Evolutionary conservation across 106 monocot species (phyloP).

Genomic region (Alisma plantagoaquatica): DNA sequence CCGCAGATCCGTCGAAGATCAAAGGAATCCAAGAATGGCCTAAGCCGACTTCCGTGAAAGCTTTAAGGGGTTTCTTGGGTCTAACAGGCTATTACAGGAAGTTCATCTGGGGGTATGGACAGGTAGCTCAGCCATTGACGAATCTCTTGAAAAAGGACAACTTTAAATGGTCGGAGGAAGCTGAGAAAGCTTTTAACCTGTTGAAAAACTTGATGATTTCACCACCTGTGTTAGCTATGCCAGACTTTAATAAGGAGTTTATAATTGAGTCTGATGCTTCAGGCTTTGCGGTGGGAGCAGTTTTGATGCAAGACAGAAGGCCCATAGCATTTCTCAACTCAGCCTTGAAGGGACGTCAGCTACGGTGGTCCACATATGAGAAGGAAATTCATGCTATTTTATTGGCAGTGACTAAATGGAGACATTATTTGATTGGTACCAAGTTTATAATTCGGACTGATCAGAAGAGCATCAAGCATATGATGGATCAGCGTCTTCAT

Average conservation of each 20-base stretch:
- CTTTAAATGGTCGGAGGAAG: background rate
- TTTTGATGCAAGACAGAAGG: constrained; percentile 1
- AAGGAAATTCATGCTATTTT: background rate
- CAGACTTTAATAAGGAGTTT: background rate
- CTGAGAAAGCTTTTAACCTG: background rate
- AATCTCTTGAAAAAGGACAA: background rate
- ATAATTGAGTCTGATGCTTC: background rate
- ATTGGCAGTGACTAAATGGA: background rate
- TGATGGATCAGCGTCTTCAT: background rate
- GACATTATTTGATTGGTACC: background rate
- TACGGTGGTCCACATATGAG: background rate
- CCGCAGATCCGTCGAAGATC: background rate
- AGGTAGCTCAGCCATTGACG: background rate
- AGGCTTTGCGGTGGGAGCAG: background rate
- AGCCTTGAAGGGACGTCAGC: background rate
- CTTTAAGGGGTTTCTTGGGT: background rate
- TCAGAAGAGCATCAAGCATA: background rate
- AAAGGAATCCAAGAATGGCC: background rate
- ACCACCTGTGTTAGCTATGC: background rate
- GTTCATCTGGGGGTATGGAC: background rate
- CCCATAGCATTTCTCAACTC: constrained; percentile 2
- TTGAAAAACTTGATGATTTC: background rate
- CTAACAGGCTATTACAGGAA: background rate
- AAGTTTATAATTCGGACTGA: background rate
- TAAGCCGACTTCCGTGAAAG: background rate